These are phyloP conservation scores for Pythium rhizo-oryzae DNA, from an alignment of 352 stramenopile species.

Conservation along the genomic window DNA sequence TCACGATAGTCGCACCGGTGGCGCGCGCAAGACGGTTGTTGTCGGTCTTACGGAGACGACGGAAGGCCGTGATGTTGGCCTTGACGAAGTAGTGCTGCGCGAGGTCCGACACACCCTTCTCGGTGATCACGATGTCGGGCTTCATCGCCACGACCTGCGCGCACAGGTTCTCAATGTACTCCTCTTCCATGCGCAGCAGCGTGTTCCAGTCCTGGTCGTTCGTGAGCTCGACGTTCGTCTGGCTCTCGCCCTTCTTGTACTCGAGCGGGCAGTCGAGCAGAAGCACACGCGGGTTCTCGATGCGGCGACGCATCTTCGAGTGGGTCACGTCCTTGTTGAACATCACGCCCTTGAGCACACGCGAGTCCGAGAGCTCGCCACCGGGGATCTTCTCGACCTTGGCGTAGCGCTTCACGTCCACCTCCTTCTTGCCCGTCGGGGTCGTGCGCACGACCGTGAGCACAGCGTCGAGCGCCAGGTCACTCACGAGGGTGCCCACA, in stretches of 20 bases:
- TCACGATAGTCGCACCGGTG: slow-evolving; percentile 98
- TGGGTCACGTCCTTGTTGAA: slow-evolving; percentile 99
- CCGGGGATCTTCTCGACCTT: slow-evolving; percentile 99
- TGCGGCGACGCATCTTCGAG: slow-evolving; percentile 98
- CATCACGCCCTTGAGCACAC: slow-evolving; percentile 98
- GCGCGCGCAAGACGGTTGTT: slow-evolving; percentile 99
- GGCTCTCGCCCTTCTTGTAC: slow-evolving; percentile 99
- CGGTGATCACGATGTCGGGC: slow-evolving; percentile 99
- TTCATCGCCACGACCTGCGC: slow-evolving; percentile 98
- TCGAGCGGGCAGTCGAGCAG: slow-evolving; percentile 99
- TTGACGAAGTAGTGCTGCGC: slow-evolving; percentile 99
- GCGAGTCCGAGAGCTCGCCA: slow-evolving; percentile 94
- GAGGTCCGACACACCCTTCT: slow-evolving; percentile 99
- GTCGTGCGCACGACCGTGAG: slow-evolving; percentile 93
- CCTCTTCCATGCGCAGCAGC: slow-evolving; percentile 98
- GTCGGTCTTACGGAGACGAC: slow-evolving; percentile 98
- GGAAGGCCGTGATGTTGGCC: slow-evolving; percentile 98
- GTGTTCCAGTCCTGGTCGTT: slow-evolving; percentile 99
- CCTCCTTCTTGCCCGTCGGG: slow-evolving; percentile 91
- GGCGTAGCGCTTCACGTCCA: slow-evolving; percentile 99
- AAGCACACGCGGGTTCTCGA: slow-evolving; percentile 98
- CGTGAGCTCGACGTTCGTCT: slow-evolving; percentile 98
- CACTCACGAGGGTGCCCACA: slow-evolving; percentile 97
- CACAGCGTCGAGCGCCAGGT: slow-evolving; percentile 97
- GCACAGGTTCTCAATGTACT: slow-evolving; percentile 99